Percentiles rank a stretch among this genome's conserved stretches.
Conservation (phyloP, 768 basidiomycete species). For the Tricholoma terreum region DNA sequence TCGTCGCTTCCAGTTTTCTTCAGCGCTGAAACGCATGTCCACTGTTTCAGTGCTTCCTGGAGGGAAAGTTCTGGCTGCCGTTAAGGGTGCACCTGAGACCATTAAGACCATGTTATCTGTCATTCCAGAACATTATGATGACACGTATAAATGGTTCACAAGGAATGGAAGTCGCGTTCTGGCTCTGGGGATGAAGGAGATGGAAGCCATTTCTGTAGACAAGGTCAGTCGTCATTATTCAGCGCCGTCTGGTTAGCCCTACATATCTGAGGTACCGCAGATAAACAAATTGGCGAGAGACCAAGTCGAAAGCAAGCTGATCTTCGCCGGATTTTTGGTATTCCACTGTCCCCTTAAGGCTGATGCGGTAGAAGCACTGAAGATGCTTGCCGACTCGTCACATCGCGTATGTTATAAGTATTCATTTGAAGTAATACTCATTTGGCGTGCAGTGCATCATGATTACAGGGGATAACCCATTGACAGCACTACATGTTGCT, state of each 20-base stretch:
- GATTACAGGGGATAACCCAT: slow-evolving; percentile 99
- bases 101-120: slow-evolving; percentile 79
- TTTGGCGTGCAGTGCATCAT: slow-evolving; percentile 74
- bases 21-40: slow-evolving; percentile 96
- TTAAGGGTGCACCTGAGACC: slow-evolving; percentile 98
- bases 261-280: slow-evolving; percentile 33
- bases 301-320: slow-evolving; percentile 71
- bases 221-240: slow-evolving; percentile 53
- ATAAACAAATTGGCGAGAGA: slow-evolving; percentile 87
- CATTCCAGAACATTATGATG: slow-evolving; percentile 83
- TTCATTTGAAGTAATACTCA: slow-evolving; percentile 3
- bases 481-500: slow-evolving; percentile 96
- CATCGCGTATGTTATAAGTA: slow-evolving; percentile 69
- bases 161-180: slow-evolving; percentile 91
- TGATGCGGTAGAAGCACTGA: slow-evolving; percentile 87
- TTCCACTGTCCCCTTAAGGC: slow-evolving; percentile 97
- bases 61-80: slow-evolving; percentile 62
- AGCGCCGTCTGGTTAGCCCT: neutral
- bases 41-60: slow-evolving; percentile 71
- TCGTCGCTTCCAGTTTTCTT: slow-evolving; percentile 96
- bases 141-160: slow-evolving; percentile 93
- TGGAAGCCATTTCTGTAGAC: slow-evolving; percentile 65
- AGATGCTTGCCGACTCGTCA: slow-evolving; percentile 94
- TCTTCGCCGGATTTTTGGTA: slow-evolving; percentile 94
- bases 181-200: slow-evolving; percentile 85